Base-by-base conservation (phyloP, 2,329 filamentous ascomycete species). In the Penicillium sp. region DNA sequence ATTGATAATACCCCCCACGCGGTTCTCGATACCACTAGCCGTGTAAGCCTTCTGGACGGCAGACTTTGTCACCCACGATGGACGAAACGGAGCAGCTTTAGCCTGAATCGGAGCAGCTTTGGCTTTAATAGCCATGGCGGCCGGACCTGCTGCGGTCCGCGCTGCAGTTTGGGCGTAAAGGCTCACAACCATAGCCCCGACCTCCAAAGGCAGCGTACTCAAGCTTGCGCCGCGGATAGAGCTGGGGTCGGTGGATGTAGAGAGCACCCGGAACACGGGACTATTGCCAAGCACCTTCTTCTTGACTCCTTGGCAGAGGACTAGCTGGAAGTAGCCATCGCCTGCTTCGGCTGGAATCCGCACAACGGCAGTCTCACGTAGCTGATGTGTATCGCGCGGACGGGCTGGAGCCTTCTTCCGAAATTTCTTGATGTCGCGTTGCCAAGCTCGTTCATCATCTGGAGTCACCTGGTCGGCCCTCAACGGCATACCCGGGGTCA, bases 271-370 rank as follows among this genome's bases (percentile, higher is more conserved):
- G 61, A 90, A 89, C 0, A 88, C 81, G 0, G 87, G 87, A 59
- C 85, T 88, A 0, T 81, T 79, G 57, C 86, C 89, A 0, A 89
- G 78, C 0, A 82, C 76, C 62, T 83, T 86, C 61, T 81, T 82
- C 68, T 79, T 82, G 0, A 74, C 69, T 0, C 78, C 82, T 0
- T 77, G 71, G 58, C 85, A 89, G 9, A 90, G 75, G 0, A 89
- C 82, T 5, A 90, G 74, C 11, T 87, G 83, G 53, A 89, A 86
- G 66, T 90, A 90, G 0, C 87, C 87, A 67, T 90, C 87, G 0
- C 77, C 77, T 0, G 84, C 84, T 0, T 82, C 77, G 0, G 83
- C 82, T 0, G 87, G 87, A 43, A 90, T 85, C 4, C 86, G 80
- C 6, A 89, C 75, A 1, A 89, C 75, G 29, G 82, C 81, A 0